These are phyloP conservation scores for Piloderma croceum DNA, from an alignment of 768 basidiomycete species.

Conservation along the genomic window DNA sequence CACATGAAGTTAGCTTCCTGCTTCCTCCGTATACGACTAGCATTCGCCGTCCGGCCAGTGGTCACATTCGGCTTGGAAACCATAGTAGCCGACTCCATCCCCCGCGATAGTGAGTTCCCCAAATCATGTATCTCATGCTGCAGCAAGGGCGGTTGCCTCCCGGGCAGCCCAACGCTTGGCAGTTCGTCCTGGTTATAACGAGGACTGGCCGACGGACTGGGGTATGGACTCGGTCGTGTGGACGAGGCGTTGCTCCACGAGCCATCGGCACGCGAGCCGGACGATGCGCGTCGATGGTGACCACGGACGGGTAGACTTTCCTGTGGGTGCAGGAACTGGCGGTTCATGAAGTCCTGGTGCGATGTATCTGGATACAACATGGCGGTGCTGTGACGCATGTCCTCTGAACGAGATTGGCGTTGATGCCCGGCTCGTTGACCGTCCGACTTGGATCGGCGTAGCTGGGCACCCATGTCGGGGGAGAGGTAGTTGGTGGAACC, in stretches of 20 bases:
- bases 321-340: conserved; percentile 39
- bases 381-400: conserved; percentile 33
- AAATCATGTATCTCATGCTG: background rate
- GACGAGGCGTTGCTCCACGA: conserved; percentile 32
- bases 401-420: conserved; percentile 59
- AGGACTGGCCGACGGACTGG: conserved; percentile 63
- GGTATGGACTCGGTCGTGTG: conserved; percentile 55
- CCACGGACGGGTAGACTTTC: conserved; percentile 34
- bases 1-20: conserved; percentile 84
- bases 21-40: conserved; percentile 79
- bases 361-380: conserved; percentile 28
- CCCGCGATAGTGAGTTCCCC: too few relatives aligned
- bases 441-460: conserved; percentile 53
- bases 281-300: conserved; percentile 38
- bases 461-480: conserved; percentile 26
- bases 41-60: conserved; percentile 83
- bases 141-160: background rate
- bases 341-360: conserved; percentile 39
- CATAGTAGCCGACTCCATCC: too few relatives aligned
- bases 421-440: conserved; percentile 37
- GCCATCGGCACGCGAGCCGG: conserved; percentile 30
- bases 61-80: conserved; percentile 81
- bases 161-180: conserved; percentile 17
- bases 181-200: conserved; percentile 48
- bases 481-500: conserved; percentile 27